Evolutionary conservation across 257 asterid genomes (phyloP), one percentile per base, ranked within the genome.

Genomic region (Lantana camara): DNA sequence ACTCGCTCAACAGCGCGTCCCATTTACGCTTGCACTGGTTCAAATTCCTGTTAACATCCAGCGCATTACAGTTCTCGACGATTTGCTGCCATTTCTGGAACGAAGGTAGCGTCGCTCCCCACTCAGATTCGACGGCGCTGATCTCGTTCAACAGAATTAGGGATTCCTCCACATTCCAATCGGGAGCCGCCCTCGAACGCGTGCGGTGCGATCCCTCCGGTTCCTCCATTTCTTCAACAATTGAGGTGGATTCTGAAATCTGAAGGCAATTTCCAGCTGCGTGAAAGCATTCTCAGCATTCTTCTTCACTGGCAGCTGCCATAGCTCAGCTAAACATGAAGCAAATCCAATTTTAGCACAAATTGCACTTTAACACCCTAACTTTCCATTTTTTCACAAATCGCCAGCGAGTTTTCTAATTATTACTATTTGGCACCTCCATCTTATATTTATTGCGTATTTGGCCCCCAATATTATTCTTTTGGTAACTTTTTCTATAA

Each of bases 71-170:
- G 29, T 83, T 85, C 73, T 86, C 83, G 51, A 91, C 98, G 41
- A 90, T 89, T 68, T 87, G 95, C 75, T 91, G 91, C 98, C 98
- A 91, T 80, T 86, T 91, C 78, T 91, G 98, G 73, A 89, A 91
- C 4, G 98, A 86, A 0, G 98, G 79, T 24, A 91, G 82, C 0
- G 92, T 56, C 64, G 78, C 60, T 20, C 88, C 84, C 90, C 95
- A 86, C 67, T 92, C 98, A 6, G 81, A 79, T 71, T 92, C 96
- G 34, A 90, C 81, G 42, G 95, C 76, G 70, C 60, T 60, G 71
- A 92, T 82, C 79, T 89, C 96, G 84, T 86, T 86, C 0, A 83
- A 85, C 19, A 92, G 81, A 41, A 79, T 60, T 16, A 86, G 64
- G 68, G 91, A 73, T 70, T 92, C 98, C 32, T 82, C 80, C 15